These are phyloP conservation scores for Lomentospora prolificans DNA, from an alignment of 2,329 filamentous ascomycete genomes.

Conservation along the genomic window DNA sequence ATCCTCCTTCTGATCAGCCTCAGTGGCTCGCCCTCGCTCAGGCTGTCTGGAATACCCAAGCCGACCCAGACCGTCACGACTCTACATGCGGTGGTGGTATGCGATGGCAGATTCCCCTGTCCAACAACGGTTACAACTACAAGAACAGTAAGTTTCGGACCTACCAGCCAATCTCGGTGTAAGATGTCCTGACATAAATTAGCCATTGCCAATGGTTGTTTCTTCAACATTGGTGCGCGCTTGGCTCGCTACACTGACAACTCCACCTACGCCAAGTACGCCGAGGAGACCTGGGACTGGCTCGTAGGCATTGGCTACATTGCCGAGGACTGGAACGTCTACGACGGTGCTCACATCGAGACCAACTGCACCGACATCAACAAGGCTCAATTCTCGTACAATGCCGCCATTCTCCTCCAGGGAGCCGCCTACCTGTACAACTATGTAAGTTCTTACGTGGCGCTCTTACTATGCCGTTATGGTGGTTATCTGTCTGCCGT, in stretches of 20 bases:
- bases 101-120: constrained; percentile 67
- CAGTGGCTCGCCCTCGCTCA: constrained; percentile 58
- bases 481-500: too few relatives aligned
- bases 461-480: constrained; percentile 20
- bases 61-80: constrained; percentile 51
- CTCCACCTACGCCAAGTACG: constrained; percentile 51
- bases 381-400: constrained; percentile 46
- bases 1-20: constrained; percentile 42
- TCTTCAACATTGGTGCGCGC: constrained; percentile 57
- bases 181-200: too few relatives aligned
- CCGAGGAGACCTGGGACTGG: constrained; percentile 49
- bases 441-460: constrained; percentile 19
- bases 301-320: constrained; percentile 38
- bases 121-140: constrained; percentile 68
- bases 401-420: constrained; percentile 39
- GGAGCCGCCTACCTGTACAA: constrained; percentile 53
- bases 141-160: constrained; percentile 49
- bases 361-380: constrained; percentile 44
- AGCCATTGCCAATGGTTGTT: constrained; percentile 52
- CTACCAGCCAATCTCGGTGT: too few relatives aligned
- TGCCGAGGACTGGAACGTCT: constrained; percentile 47
- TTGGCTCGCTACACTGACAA: constrained; percentile 63
- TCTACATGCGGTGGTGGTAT: constrained; percentile 57
- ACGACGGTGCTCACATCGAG: constrained; percentile 42
- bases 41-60: constrained; percentile 58